Evolutionary conservation across 345 rosid genomes (phyloP).

Genomic region (Turritis glabra): DNA sequence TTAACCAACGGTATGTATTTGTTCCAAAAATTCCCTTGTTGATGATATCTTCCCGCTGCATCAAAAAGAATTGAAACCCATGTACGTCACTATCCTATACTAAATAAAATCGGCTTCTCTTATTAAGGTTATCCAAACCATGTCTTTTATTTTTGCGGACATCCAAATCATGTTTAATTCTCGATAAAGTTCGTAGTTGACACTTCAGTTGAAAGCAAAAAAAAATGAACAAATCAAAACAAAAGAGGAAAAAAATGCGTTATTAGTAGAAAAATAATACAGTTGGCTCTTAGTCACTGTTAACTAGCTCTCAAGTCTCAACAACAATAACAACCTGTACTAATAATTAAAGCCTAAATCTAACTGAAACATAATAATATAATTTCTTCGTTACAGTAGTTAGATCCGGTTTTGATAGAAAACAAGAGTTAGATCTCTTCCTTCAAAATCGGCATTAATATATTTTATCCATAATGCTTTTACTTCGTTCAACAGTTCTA

Average conservation of each 20-base stretch:
- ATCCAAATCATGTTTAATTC: background rate
- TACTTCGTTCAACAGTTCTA: constrained; percentile 20
- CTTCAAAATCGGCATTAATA: constrained; percentile 11
- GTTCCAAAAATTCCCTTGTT: background rate
- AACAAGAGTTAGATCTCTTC: constrained; percentile 8
- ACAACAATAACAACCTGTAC: background rate
- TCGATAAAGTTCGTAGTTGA: background rate
- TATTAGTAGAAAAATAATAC: background rate
- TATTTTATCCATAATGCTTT: background rate
- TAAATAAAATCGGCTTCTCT: no score
- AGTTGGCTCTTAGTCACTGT: background rate
- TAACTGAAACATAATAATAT: background rate
- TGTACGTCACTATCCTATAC: background rate
- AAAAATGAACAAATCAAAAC: background rate
- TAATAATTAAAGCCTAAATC: background rate
- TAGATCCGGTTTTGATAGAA: constrained; percentile 21
- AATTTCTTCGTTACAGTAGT: background rate
- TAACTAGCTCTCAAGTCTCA: background rate
- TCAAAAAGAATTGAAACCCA: background rate
- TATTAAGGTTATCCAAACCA: background rate
- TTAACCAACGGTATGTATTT: background rate
- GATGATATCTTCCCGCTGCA: background rate
- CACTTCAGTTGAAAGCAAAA: background rate
- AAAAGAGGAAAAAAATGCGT: background rate
- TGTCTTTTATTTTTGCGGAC: background rate